Base-by-base conservation (phyloP, 106 monocot species). In the Dactylorhiza incarnata region DNA sequence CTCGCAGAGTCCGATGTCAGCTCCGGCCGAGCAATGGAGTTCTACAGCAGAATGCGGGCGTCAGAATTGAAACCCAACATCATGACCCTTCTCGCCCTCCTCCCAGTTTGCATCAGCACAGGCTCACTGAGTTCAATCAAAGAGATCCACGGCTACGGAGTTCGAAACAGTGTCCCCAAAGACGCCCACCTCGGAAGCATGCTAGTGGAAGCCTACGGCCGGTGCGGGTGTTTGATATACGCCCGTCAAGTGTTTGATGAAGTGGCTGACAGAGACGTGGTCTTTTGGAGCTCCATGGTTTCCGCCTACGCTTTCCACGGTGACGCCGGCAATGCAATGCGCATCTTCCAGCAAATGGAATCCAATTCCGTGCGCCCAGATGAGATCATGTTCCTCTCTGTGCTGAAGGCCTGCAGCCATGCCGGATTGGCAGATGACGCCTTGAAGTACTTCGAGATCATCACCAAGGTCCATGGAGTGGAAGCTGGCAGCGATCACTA, bases 351-450 rank as follows among this genome's bases (percentile, higher is more conserved):
- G 5, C 24, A 71, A 45, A 94, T 94, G 94, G 87, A 72, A n/a
- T 15, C 24, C 24, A 81, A 86, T 0, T 51, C 50, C 3, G 75
- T 91, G 0, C 47, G 50, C 48, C 90, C 94, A 0, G 94, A 94
- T 22, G 78, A 83, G 25, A 79, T 94, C 29, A 85, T 84, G 86
- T 87, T 89, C 16, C 86, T 94, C 22, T 70, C 81, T 3, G 71
- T 94, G 13, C 63, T 94, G 76, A 90, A 90, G 78, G 94, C 90
- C 0, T 94, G 94, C 78, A 89, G 86, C 61, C 94, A 94, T 68
- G 77, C 88, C 2, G 94, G 94, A 0, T 75, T 79, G 46, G 79
- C 90, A 6, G 87, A 87, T 9, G 86, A 86, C 56, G 94, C 90
- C 0, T 77, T 86, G 71, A 66, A 68, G 19, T 94, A 87, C 63